Percentiles rank a stretch among this genome's conserved stretches.
These are phyloP conservation scores for Aspergillus quadricinctus DNA, from an alignment of 2,329 filamentous ascomycete genomes.

Conservation along the genomic window DNA sequence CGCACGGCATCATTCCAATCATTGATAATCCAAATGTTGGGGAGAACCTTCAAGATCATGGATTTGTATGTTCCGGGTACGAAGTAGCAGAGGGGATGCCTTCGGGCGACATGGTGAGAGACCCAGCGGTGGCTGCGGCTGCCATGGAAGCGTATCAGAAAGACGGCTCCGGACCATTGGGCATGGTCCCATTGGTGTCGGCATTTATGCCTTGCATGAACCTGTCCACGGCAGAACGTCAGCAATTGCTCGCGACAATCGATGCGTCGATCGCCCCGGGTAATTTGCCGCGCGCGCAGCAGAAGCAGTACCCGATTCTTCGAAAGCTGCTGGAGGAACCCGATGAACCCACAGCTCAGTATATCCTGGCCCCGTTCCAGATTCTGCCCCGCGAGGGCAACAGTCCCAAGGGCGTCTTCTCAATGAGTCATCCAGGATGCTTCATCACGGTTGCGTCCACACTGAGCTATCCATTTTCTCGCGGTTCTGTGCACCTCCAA, in stretches of 20 bases:
- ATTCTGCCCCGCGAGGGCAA: constrained; percentile 7
- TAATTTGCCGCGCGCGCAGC: not conserved
- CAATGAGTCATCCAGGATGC: constrained; percentile 9
- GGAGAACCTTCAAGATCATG: constrained; percentile 50
- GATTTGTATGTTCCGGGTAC: constrained; percentile 14
- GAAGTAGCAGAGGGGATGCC: constrained; percentile 22
- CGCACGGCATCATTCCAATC: constrained; percentile 39
- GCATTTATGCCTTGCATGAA: constrained; percentile 18
- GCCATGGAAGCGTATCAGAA: constrained; percentile 22
- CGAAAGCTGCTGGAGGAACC: constrained; percentile 10
- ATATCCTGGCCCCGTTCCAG: constrained; percentile 19
- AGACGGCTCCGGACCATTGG: constrained; percentile 23
- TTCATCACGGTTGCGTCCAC: constrained; percentile 19
- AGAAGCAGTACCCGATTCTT: constrained; percentile 1
- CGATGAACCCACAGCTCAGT: constrained; percentile 16
- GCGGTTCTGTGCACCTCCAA: constrained; percentile 35
- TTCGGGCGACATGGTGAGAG: constrained; percentile 19
- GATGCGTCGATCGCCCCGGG: not conserved
- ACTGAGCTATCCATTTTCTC: constrained; percentile 28
- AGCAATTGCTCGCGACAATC: constrained; percentile 2
- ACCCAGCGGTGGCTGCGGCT: constrained; percentile 15
- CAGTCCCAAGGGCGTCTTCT: constrained; percentile 9
- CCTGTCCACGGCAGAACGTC: constrained; percentile 2
- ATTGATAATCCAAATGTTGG: constrained; percentile 46
- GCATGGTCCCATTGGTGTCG: constrained; percentile 13